Evolutionary conservation across 2,329 filamentous ascomycete species (phyloP), one percentile per base, ranked within the genome.

Genomic region (Dactylellina parvicollis): DNA sequence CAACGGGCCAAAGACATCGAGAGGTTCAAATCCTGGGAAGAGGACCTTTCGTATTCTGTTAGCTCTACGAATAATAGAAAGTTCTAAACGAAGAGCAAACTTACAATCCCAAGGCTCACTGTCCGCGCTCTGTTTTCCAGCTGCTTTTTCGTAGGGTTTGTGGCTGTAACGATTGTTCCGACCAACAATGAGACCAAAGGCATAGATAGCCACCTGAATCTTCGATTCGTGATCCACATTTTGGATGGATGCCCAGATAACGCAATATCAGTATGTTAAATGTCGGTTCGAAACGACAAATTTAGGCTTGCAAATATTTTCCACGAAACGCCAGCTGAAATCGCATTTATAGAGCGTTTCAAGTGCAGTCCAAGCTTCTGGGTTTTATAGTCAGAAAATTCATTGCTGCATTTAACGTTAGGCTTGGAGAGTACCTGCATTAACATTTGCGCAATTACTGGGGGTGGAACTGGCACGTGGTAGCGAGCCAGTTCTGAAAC

Each of bases 1-100:
- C 9, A 86, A 77, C 4, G 84, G 84, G 4, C 84, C 84, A 62
- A 82, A 81, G 36, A 79, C 80, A 64, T 83, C 82, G 7, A 83
- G 78, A 18, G 81, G 80, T 76, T 83, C 80, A 75, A 83, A 83
- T 38, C 81, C 81, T 2, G 81, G 81, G 75, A 79, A 83, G 12
- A 83, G 76, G 12, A 80, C 79, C 55, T 59, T 30, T 28, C 7
- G n/a, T 20, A 46, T 32, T n/a, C 22, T 22, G n/a, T 34, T 12
- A 34, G 10, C 14, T 34, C 24, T n/a, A 22, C 8, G 10, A 4
- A 8, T 34, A 1, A 30, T 24, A 59, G n/a, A 14, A 22, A 32
- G 32, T 3, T 18, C 10, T 24, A 8, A n/a, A 20, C 16, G 34
- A 46, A 4, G 9, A n/a, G n/a, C n/a, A 30, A 32, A 32, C 38